Conservation (phyloP, 2,329 filamentous ascomycete genomes). For the Cladosporium colombiae region DNA sequence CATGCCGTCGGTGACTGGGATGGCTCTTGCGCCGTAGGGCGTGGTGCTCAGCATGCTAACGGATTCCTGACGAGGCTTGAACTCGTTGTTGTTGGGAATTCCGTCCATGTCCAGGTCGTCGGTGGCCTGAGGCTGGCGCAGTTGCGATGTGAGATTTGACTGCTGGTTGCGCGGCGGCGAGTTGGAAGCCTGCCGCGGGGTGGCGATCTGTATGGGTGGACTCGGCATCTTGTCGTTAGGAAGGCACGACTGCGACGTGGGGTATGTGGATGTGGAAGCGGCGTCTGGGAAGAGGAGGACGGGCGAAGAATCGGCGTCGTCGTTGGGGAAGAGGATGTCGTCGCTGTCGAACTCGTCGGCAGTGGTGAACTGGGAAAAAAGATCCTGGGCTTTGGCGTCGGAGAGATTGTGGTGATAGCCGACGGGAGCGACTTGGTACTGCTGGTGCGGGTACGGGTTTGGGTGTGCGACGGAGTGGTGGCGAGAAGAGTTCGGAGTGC, state of each 20-base stretch:
- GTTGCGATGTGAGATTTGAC: constrained; percentile 63
- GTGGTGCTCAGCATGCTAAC: constrained; percentile 51
- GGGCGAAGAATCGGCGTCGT: constrained; percentile 27
- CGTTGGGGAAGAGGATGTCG: constrained; percentile 34
- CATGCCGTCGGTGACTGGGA: constrained; percentile 57
- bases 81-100: constrained; percentile 29
- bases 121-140: constrained; percentile 48
- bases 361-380: constrained; percentile 24
- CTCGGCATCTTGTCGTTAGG: constrained; percentile 48
- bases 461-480: constrained; percentile 16
- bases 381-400: constrained; percentile 22
- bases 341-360: constrained; percentile 33
- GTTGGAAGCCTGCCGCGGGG: constrained; percentile 54
- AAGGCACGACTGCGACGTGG: not conserved
- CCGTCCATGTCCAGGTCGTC: constrained; percentile 24
- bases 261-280: not conserved
- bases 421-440: constrained; percentile 18
- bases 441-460: constrained; percentile 16
- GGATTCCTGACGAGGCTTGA: constrained; percentile 54
- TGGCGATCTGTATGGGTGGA: constrained; percentile 61
- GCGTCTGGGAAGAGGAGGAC: constrained; percentile 13
- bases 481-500: constrained; percentile 25
- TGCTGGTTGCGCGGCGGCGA: constrained; percentile 63
- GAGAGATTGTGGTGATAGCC: constrained; percentile 9
- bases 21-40: constrained; percentile 61